phyloP scores from a whole-genome alignment of 2,329 filamentous ascomycete species.

The Pseudogymnoascus sp. region DNA sequence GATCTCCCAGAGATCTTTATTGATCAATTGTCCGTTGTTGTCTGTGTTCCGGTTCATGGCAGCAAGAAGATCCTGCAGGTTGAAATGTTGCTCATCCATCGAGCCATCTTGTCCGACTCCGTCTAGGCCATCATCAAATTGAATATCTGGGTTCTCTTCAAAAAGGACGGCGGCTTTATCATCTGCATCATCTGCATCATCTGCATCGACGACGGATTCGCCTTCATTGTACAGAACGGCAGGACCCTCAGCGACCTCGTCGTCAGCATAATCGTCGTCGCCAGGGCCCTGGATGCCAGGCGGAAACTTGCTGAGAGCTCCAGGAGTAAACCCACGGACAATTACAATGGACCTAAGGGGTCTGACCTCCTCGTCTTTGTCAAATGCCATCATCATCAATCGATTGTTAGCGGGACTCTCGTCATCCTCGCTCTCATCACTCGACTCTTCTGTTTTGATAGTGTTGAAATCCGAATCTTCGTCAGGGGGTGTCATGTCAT shows the following conservation, averaged over 20 bases:
- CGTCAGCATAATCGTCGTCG: background rate
- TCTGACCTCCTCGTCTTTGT: background rate
- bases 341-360: background rate
- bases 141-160: background rate
- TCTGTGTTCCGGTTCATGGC: background rate
- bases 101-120: background rate
- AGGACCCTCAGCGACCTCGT: background rate
- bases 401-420: background rate
- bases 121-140: background rate
- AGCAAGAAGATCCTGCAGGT: background rate
- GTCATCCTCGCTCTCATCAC: background rate
- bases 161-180: background rate
- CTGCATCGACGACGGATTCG: no score
- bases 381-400: constrained; percentile 5
- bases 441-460: background rate
- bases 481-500: background rate
- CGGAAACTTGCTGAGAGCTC: background rate
- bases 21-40: background rate
- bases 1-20: background rate
- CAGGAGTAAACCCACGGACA: background rate
- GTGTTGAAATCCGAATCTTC: background rate
- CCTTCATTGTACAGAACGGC: background rate
- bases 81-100: background rate
- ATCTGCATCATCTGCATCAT: no score
- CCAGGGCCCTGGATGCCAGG: background rate